Evolutionary conservation across 176 grass and related monocot genomes (phyloP).

Genomic region (Calamus simplicifolius): DNA sequence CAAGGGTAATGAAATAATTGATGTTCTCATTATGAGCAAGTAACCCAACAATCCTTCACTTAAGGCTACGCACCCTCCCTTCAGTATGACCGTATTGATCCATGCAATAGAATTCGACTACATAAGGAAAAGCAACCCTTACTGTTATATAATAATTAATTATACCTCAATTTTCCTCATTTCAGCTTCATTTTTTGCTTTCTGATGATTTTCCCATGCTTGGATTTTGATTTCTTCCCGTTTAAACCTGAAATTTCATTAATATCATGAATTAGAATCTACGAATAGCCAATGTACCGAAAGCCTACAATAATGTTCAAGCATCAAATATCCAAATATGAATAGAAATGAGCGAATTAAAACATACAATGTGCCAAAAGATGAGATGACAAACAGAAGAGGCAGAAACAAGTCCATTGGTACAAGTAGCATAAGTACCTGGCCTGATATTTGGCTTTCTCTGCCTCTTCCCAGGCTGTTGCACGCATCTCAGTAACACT

Average conservation of each 20-base stretch:
- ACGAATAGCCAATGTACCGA: not conserved
- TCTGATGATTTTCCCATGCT: constrained; percentile 97
- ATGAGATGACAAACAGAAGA: not conserved
- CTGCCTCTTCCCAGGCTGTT: constrained; percentile 81
- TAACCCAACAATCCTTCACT: no score
- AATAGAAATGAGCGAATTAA: no score
- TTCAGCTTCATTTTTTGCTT: constrained; percentile 97
- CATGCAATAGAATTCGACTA: no score
- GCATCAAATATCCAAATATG: no score
- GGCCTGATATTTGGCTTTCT: constrained; percentile 83
- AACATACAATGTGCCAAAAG: no score
- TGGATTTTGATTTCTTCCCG: constrained; percentile 94
- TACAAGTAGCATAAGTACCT: constrained; percentile 52
- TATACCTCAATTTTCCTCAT: constrained; percentile 87
- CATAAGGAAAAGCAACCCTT: no score
- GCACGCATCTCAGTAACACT: constrained; percentile 59
- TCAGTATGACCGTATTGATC: no score
- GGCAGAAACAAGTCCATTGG: constrained; percentile 1
- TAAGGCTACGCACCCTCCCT: no score
- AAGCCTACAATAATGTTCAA: not conserved
- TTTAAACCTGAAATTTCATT: constrained; percentile 56
- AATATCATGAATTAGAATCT: not conserved
- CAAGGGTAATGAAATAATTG: no score
- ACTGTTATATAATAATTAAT: not conserved
- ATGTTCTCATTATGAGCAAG: no score